Evolutionary conservation across 306 rosid genomes (phyloP).

Genomic region (Rosa persica): DNA sequence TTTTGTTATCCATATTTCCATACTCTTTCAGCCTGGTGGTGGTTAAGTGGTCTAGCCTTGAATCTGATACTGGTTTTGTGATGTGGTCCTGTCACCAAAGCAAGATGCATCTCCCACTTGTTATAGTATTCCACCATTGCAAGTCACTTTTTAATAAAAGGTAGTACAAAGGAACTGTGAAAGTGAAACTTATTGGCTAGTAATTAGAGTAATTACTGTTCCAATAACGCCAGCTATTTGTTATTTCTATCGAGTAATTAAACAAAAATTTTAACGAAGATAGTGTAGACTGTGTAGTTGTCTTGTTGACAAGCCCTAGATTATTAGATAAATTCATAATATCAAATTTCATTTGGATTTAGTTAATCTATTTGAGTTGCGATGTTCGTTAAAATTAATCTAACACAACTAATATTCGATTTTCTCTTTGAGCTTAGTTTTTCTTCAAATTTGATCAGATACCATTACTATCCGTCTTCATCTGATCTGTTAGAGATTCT

Average conservation of each 20-base stretch:
- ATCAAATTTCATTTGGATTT: no score
- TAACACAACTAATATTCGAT: no score
- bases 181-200: neutral
- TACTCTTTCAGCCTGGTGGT: slow-evolving; percentile 4
- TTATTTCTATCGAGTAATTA: no score
- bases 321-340: no score
- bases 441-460: neutral
- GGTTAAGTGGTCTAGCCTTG: neutral
- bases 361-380: no score
- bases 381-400: no score
- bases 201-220: no score
- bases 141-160: neutral
- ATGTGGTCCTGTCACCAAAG: slow-evolving; percentile 1
- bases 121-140: neutral
- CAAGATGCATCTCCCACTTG: neutral
- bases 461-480: neutral
- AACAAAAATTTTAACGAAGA: no score
- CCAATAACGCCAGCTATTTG: no score
- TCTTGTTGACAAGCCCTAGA: no score
- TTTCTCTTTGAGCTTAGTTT: neutral
- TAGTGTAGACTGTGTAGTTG: no score
- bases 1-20: neutral
- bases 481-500: neutral
- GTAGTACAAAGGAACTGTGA: neutral
- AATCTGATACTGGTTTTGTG: neutral